Evolutionary conservation across 768 basidiomycete species (phyloP), one percentile per base, ranked within the genome.

Genomic region (Boletus bicolor): DNA sequence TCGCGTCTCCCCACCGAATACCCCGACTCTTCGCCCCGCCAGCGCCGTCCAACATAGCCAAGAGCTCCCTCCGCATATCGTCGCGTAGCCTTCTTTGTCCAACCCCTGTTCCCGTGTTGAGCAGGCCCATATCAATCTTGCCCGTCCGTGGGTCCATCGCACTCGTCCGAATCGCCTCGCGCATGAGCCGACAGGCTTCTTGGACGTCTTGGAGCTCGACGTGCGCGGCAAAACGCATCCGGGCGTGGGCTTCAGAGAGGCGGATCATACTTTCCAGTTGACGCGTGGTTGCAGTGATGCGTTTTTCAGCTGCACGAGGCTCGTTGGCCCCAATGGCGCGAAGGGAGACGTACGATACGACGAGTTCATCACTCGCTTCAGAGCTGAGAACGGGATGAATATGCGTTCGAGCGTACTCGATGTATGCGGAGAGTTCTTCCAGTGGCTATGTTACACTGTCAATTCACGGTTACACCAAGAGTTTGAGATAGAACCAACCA

Each of bases 261-360:
- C 95, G 89, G 65, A 99, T 97, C 85, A 99, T 91, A 63, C 87
- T 90, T 73, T 99, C 97, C 15, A 99, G 83, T 72, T 99, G 96
- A 47, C 97, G 84, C 0, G 97, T 98, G 34, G 97, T 98, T 0
- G 97, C 97, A 0, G 97, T 99, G 72, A 99, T 99, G 12, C 96
- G 86, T 68, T 91, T 91, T 72, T 98, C 96, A 56, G 82, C 83
- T 1, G 84, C 82, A 17, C 93, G 86, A 2, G 93, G 87, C 68
- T 98, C 96, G 52, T 87, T 79, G 67, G 57, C 80, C 21, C 96
- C 96, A 65, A 91, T 86, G 66, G 89, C 89, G 49, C 97, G 89
- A 80, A 99, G 90, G 59, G 91, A 89, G 54, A 97, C 94, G 73
- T 99, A 99, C 34, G 89, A 86, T 5, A 78, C 73, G 19, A 98